These are phyloP conservation scores for Chytriomyces sp. DNA, from an alignment of 192 early-diverging fungal species.

Conservation along the genomic window DNA sequence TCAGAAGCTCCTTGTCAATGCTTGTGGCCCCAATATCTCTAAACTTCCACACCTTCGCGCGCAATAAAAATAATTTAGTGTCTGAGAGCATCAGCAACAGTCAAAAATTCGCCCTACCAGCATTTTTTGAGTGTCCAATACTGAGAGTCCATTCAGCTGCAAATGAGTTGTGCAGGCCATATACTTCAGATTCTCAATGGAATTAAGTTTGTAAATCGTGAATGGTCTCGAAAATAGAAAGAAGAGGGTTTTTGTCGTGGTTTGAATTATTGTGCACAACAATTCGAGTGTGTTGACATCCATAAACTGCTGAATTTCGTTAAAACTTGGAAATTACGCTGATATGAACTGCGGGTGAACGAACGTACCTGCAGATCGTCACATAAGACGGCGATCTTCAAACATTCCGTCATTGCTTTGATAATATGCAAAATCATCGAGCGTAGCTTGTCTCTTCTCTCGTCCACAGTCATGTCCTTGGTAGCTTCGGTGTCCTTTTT, in stretches of 20 bases:
- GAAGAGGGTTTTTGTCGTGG: slow-evolving; percentile 20
- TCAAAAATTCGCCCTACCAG: slow-evolving; percentile 10
- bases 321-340: neutral
- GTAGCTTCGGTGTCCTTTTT: slow-evolving; percentile 17
- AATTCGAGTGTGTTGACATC: slow-evolving; percentile 30
- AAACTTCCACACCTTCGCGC: slow-evolving; percentile 38
- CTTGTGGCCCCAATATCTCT: slow-evolving; percentile 25
- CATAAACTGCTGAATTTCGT: slow-evolving; percentile 27
- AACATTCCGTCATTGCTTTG: slow-evolving; percentile 27
- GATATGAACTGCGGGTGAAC: neutral
- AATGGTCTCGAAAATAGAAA: slow-evolving; percentile 34
- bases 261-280: slow-evolving; percentile 14
- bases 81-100: neutral
- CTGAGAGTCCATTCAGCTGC: slow-evolving; percentile 31
- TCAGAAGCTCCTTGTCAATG: slow-evolving; percentile 20
- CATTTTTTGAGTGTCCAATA: slow-evolving; percentile 37
- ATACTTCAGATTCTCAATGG: slow-evolving; percentile 5
- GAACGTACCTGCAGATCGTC: slow-evolving; percentile 36
- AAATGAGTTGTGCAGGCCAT: slow-evolving; percentile 13
- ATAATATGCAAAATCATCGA: slow-evolving; percentile 34
- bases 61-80: neutral
- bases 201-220: slow-evolving; percentile 29
- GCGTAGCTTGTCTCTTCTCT: neutral
- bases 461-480: neutral
- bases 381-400: slow-evolving; percentile 33